phyloP scores from a whole-genome alignment of 345 rosid genomes.

The Populus alba region DNA sequence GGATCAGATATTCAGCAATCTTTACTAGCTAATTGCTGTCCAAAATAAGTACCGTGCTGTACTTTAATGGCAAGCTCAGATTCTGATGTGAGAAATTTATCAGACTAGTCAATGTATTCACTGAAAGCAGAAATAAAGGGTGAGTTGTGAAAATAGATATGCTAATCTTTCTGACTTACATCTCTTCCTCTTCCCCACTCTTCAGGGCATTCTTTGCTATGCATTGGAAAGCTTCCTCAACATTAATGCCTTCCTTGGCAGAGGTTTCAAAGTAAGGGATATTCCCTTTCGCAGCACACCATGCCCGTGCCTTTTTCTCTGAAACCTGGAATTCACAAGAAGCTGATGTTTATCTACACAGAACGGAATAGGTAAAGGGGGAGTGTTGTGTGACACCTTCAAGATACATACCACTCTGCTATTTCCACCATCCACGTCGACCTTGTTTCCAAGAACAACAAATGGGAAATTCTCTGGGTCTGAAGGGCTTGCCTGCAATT shows the following conservation, averaged over 20 bases:
- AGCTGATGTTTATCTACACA: background rate
- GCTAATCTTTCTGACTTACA: slow-evolving; percentile 52
- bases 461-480: slow-evolving; percentile 41
- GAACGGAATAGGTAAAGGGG: background rate
- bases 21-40: background rate
- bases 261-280: slow-evolving; percentile 98
- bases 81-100: background rate
- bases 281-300: slow-evolving; percentile 98
- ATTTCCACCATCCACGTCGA: slow-evolving; percentile 36
- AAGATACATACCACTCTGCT: slow-evolving; percentile 32
- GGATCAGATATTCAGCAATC: background rate
- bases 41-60: background rate
- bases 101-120: background rate
- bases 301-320: slow-evolving; percentile 91
- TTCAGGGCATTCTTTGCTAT: slow-evolving; percentile 89
- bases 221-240: slow-evolving; percentile 95
- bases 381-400: background rate
- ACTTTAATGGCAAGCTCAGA: background rate
- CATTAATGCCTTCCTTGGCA: slow-evolving; percentile 94
- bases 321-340: slow-evolving; percentile 53
- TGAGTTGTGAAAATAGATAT: background rate
- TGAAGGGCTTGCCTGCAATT: slow-evolving; percentile 37
- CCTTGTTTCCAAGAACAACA: slow-evolving; percentile 39
- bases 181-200: slow-evolving; percentile 91
- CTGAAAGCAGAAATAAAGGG: background rate